Percentiles rank a stretch among this genome's conserved stretches.
phyloP scores from a whole-genome alignment of 352 stramenopile species.

The Globisporangium echinulatum region DNA sequence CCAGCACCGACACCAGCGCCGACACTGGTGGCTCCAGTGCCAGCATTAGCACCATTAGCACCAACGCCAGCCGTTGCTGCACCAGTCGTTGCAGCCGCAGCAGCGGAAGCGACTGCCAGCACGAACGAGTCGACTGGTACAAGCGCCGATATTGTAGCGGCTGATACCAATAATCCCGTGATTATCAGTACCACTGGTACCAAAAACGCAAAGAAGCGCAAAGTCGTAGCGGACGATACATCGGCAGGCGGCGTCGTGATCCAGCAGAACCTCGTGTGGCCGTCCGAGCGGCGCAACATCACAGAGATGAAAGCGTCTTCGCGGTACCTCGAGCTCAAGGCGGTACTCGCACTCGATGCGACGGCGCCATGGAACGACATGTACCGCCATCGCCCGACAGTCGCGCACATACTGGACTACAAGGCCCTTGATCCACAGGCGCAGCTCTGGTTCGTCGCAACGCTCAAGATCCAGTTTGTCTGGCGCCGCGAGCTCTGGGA shows the following conservation, averaged over 20 bases:
- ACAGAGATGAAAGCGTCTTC: slow-evolving; percentile 35
- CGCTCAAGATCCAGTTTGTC: slow-evolving; percentile 36
- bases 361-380: slow-evolving; percentile 36
- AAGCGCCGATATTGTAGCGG: too few relatives aligned
- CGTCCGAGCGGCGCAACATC: slow-evolving; percentile 32
- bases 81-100: too few relatives aligned
- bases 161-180: too few relatives aligned
- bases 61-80: too few relatives aligned
- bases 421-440: slow-evolving; percentile 16
- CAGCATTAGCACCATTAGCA: too few relatives aligned
- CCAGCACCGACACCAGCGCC: neutral
- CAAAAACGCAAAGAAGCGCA: slow-evolving; percentile 10
- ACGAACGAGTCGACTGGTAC: too few relatives aligned
- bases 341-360: slow-evolving; percentile 18
- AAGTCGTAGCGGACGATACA: slow-evolving; percentile 5
- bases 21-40: neutral
- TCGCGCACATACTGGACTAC: slow-evolving; percentile 26
- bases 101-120: too few relatives aligned
- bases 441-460: slow-evolving; percentile 23
- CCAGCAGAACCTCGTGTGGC: slow-evolving; percentile 36
- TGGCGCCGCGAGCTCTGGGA: slow-evolving; percentile 43
- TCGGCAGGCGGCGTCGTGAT: slow-evolving; percentile 8
- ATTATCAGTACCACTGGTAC: neutral
- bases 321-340: slow-evolving; percentile 19
- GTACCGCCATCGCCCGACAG: slow-evolving; percentile 23